phyloP scores from a whole-genome alignment of 163 green algal genomes.

The Scenedesmus sp. region DNA sequence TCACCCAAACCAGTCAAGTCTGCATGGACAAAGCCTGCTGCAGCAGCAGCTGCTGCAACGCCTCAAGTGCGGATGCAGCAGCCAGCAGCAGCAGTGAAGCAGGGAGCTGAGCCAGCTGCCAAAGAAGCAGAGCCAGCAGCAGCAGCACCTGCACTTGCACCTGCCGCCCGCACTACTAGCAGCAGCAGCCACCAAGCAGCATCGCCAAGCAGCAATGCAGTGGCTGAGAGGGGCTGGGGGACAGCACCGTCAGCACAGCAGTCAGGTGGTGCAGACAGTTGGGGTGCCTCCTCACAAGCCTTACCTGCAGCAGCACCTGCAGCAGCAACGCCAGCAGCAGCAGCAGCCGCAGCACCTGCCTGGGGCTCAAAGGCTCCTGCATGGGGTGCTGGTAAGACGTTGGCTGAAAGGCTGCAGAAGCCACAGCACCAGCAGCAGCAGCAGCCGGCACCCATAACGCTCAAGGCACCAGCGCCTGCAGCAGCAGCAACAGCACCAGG shows the following conservation, averaged over 20 bases:
- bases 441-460: neutral
- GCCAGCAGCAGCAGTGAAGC: neutral
- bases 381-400: neutral
- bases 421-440: slow-evolving; percentile 18
- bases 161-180: neutral
- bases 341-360: neutral
- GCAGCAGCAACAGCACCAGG: neutral
- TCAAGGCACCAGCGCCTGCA: neutral
- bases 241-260: neutral
- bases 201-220: neutral
- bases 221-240: neutral
- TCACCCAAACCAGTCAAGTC: slow-evolving; percentile 26
- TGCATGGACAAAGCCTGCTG: neutral
- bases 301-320: neutral
- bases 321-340: neutral
- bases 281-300: neutral
- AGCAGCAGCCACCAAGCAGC: slow-evolving; percentile 10
- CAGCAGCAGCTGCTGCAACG: neutral
- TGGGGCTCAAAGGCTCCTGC: neutral
- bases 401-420: neutral
- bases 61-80: neutral
- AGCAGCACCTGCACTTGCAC: neutral
- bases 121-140: neutral
- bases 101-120: neutral
- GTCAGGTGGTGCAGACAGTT: neutral